Evolutionary conservation across 2,329 filamentous ascomycete genomes (phyloP).

Genomic region (Boeremia lycopersici): DNA sequence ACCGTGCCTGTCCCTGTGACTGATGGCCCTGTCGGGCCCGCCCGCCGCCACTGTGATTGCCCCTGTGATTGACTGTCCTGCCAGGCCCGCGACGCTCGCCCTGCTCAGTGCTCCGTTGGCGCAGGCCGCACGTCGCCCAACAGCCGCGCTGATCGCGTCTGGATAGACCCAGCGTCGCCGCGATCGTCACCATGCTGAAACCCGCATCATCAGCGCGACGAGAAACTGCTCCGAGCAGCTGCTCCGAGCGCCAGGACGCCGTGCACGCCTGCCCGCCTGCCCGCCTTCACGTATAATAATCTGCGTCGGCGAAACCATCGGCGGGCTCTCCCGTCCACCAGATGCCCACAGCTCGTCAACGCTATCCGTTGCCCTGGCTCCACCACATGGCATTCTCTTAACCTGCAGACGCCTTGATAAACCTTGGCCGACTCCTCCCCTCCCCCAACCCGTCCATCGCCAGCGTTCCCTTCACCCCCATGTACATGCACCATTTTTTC

Average conservation of each 20-base stretch:
- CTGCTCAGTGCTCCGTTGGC: neutral
- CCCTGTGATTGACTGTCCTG: too few species aligned
- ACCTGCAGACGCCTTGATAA: constrained; percentile 3
- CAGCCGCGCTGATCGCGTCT: constrained; percentile 22
- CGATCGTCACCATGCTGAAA: constrained; percentile 4
- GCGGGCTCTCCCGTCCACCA: constrained; percentile 19
- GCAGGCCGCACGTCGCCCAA: constrained; percentile 2
- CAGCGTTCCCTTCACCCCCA: neutral
- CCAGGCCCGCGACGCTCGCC: too few species aligned
- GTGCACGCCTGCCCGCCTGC: constrained; percentile 11
- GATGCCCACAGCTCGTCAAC: constrained; percentile 19
- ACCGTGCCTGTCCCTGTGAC: neutral
- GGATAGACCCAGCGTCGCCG: constrained; percentile 12
- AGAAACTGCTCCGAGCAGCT: neutral
- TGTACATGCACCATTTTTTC: neutral
- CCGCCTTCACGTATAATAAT: neutral
- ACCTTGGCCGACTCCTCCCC: neutral
- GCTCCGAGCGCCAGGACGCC: neutral
- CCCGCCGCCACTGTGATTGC: too few species aligned
- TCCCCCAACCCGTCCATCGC: neutral
- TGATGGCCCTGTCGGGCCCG: neutral
- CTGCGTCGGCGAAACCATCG: constrained; percentile 23
- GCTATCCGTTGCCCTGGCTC: constrained; percentile 23
- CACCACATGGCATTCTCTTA: constrained; percentile 17
- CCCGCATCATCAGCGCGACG: constrained; percentile 1